Conservation (phyloP, 23 red algal genomes). For the Agarophyton chilense region DNA sequence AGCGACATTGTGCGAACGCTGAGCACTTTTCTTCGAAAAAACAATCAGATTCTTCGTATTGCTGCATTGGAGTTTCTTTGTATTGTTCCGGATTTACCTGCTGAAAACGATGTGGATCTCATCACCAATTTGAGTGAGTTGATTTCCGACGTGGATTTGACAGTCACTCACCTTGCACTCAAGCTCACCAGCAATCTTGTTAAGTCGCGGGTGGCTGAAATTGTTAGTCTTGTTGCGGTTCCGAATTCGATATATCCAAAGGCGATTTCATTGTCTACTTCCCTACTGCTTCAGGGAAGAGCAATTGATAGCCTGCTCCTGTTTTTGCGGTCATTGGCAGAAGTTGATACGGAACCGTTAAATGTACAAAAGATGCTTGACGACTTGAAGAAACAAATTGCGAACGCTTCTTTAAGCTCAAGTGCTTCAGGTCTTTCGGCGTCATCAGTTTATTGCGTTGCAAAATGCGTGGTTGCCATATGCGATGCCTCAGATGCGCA, state of each 20-base stretch:
- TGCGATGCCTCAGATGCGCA: constrained; percentile 47
- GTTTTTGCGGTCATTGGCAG: constrained; percentile 55
- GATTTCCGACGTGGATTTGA: constrained; percentile 66
- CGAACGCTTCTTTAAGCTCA: neutral
- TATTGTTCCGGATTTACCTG: constrained; percentile 32
- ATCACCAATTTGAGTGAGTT: constrained; percentile 59
- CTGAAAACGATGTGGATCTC: constrained; percentile 36
- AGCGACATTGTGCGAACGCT: constrained; percentile 21
- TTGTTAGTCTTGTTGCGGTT: constrained; percentile 6
- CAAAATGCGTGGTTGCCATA: constrained; percentile 58
- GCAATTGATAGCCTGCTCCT: constrained; percentile 57
- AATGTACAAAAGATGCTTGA: constrained; percentile 43
- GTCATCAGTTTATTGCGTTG: constrained; percentile 50
- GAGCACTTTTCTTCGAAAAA: constrained; percentile 70
- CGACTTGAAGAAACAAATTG: constrained; percentile 29
- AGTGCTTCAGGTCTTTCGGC: neutral
- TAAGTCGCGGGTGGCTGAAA: constrained; percentile 25
- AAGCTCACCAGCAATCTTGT: constrained; percentile 63
- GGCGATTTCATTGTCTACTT: constrained; percentile 45
- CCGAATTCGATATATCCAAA: constrained; percentile 39
- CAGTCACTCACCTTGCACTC: constrained; percentile 58
- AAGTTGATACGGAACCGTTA: constrained; percentile 42
- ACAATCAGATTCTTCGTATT: constrained; percentile 64
- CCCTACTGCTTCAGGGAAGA: constrained; percentile 68
- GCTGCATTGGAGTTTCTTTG: constrained; percentile 68